Percentiles rank a stretch among this genome's conserved stretches.
These are phyloP conservation scores for Nakazawaea ishiwadae DNA, from an alignment of 805 yeast genomes.

Conservation along the genomic window DNA sequence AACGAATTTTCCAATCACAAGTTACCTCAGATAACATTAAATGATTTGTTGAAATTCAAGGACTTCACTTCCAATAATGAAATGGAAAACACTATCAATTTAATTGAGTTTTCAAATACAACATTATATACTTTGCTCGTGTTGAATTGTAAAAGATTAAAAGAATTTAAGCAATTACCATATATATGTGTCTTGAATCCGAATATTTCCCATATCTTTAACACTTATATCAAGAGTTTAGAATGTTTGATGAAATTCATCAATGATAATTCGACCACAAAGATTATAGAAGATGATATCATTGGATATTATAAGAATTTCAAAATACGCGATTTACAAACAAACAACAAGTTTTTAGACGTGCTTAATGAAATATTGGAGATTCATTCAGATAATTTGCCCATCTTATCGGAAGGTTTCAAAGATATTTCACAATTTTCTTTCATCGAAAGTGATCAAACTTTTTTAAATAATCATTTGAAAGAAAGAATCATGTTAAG, in stretches of 20 bases:
- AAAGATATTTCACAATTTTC: constrained; percentile 40
- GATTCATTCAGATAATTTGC: constrained; percentile 80
- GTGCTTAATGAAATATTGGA: constrained; percentile 59
- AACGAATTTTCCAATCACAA: constrained; percentile 49
- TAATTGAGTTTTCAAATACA: constrained; percentile 43
- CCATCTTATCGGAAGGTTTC: constrained; percentile 79
- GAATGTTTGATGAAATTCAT: constrained; percentile 38
- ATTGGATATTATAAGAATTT: constrained; percentile 33
- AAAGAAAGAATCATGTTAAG: constrained; percentile 85
- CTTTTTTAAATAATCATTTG: constrained; percentile 70
- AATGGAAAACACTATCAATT: constrained; percentile 24
- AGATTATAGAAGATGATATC: background rate
- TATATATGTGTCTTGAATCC: constrained; percentile 86
- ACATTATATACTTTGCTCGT: constrained; percentile 55
- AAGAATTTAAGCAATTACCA: constrained; percentile 69
- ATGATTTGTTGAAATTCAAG: constrained; percentile 42
- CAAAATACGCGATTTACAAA: constrained; percentile 36
- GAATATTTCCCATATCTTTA: constrained; percentile 72
- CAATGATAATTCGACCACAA: constrained; percentile 26
- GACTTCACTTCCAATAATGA: constrained; percentile 25
- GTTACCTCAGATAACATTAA: constrained; percentile 49
- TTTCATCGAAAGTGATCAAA: constrained; percentile 21
- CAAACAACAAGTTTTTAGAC: constrained; percentile 48
- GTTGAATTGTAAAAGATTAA: constrained; percentile 65
- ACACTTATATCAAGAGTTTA: constrained; percentile 68